Base-by-base conservation (phyloP, 208 protist species). In the Acanthamoeba lenticulata region DNA sequence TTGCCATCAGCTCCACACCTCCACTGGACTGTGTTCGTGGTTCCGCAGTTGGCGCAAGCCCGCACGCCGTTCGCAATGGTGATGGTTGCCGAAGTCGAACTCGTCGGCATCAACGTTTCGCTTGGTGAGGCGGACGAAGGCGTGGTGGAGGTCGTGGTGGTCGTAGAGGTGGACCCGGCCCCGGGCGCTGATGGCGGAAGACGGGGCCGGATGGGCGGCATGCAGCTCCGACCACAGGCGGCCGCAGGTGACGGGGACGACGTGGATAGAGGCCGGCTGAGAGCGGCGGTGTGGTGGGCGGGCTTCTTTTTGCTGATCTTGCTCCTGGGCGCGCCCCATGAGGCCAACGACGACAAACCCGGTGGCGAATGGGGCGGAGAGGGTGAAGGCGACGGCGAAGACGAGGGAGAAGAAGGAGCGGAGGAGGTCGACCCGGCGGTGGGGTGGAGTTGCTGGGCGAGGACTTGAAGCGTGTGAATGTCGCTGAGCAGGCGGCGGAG, bases 1-100 rank as follows among this genome's bases (percentile, higher is more conserved):
- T 77, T 77, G 38, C 67, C 67, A 29, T 77, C 67, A 13, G 67
- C 67, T n/a, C 67, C 67, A 29, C 67, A 77, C 42, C 67, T n/a
- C 67, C 67, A 77, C 34, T 77, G 67, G 36, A 77, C 67, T 1
- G 67, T 77, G 38, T 4, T 77, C 2, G 36, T 29, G 34, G 67
- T 77, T 2, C 67, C 36, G 67, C 67, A 77, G 36, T 77, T 77
- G 67, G 67, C 67, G 67, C 67, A 77, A n/a, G 38, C 67, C 29
- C 67, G 29, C 67, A 44, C 5, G 36, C 38, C 21, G 38, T 1
- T 27, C 34, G 19, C 65, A 24, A 5, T 34, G n/a, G 9, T 24
- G 65, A 11, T 60, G 52, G 52, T 11, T 21, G 52, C 11, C 21
- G 52, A 60, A 60, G 52, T 11, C 21, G 52, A 60, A 27, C 15